Base-by-base conservation (phyloP, 257 asterid species). In the Nicotiana paniculata region DNA sequence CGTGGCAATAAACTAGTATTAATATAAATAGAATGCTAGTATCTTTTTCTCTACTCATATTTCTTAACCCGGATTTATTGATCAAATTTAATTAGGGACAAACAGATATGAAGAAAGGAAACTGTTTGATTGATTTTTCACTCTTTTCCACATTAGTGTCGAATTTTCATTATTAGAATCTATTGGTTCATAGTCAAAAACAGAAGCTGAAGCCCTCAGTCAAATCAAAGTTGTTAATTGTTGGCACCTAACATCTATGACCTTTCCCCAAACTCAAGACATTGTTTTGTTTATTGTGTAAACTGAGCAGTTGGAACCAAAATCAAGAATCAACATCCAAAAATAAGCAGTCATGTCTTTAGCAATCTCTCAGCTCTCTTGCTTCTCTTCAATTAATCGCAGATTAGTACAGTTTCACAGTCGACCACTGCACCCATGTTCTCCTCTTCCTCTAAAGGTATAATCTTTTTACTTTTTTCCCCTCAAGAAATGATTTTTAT, bases 301-400 rank as follows among this genome's bases (percentile, higher is more conserved):
- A 12, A 10, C 63, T 51, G 79, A 51, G 62, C 26, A 48, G 13
- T n/a, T 3, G 26, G 21, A 51, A 16, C 32, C 43, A 62, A 21
- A 11, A 26, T 63, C 37, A 32, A 39, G 58, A 43, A 3, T 37
- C n/a, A 59, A 9, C 9, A 33, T 13, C 15, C 17, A 57, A 18
- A 26, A 28, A 5, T 48, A 74, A 74, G 62, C 68, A 33, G 78
- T 15, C 30, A 86, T 87, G 91, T 86, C 88, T 3, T 83, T 83
- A 26, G 85, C 89, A 57, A 81, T 86, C 39, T 83, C 85, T 79
- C 90, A 85, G 85, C 83, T 86, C 48, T 64, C 87, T 17, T 86
- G 81, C 80, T 86, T 86, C 83, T 79, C 87, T 77, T 81, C 85
- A 81, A 80, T 85, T 17, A 81, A 26, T 62, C 79, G 78, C 59